Evolutionary conservation across 2,329 filamentous ascomycete genomes (phyloP).

Genomic region (Hypoxylon sp.): DNA sequence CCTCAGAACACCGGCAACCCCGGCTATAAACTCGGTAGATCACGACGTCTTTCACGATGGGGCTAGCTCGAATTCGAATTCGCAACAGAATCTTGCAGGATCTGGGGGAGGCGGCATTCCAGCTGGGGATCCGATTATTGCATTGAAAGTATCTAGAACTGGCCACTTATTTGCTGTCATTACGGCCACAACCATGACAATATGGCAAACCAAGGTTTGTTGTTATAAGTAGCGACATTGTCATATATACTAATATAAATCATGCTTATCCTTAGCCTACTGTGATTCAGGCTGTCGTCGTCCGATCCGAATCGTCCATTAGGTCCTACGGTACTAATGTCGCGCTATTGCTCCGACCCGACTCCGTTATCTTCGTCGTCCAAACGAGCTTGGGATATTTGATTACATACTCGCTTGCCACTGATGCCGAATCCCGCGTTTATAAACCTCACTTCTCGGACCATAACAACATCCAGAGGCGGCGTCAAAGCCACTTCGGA

Average conservation of each 20-base stretch:
- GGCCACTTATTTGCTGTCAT: constrained; percentile 90
- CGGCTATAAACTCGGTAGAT: constrained; percentile 70
- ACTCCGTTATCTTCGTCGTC: constrained; percentile 91
- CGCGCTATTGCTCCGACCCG: constrained; percentile 86
- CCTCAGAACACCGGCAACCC: constrained; percentile 68
- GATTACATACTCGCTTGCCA: constrained; percentile 93
- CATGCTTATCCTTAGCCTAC: constrained; percentile 73
- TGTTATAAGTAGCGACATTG: constrained; percentile 33
- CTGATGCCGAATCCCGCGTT: constrained; percentile 83
- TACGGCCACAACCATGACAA: constrained; percentile 84
- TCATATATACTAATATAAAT: constrained; percentile 46
- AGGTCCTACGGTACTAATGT: constrained; percentile 87
- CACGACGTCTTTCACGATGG: constrained; percentile 60
- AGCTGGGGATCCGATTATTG: constrained; percentile 73
- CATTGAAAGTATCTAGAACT: constrained; percentile 80
- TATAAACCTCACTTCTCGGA: constrained; percentile 86
- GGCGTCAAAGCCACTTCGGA: constrained; percentile 71
- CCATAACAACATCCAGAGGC: constrained; percentile 71
- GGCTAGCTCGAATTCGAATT: constrained; percentile 49
- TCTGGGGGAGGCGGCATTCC: constrained; percentile 58
- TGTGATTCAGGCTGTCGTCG: constrained; percentile 85
- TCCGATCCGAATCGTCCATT: constrained; percentile 84
- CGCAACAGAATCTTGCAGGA: constrained; percentile 47
- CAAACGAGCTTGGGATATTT: constrained; percentile 88
- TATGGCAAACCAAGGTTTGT: constrained; percentile 96